A percentile compares a stretch with the other conserved stretches of the same genome.
Conservation (phyloP, 208 protist genomes). For the Wallacemonas collosoma region DNA sequence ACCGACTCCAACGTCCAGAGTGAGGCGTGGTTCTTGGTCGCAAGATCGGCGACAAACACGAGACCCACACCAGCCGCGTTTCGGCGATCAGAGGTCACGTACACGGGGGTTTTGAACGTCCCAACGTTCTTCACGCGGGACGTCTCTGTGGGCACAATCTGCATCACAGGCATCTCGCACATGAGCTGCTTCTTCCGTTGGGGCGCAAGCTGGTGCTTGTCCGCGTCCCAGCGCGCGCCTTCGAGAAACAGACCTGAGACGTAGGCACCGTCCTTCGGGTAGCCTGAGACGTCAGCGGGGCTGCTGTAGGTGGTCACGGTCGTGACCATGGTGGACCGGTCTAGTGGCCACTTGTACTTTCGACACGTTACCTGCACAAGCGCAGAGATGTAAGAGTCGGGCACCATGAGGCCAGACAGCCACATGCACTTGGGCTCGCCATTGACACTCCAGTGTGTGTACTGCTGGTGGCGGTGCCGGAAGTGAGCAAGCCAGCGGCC, state of each 20-base stretch:
- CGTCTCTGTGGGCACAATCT: conserved; percentile 97
- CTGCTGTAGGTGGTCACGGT: conserved; percentile 88
- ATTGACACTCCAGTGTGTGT: conserved; percentile 93
- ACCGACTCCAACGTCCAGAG: conserved; percentile 98
- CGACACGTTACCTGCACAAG: conserved; percentile 98
- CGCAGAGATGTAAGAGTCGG: conserved; percentile 98
- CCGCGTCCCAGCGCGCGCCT: conserved; percentile 96
- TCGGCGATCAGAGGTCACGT: conserved; percentile 96
- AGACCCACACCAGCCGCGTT: conserved; percentile 98
- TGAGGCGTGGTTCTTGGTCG: conserved; percentile 90
- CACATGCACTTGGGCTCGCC: conserved; percentile 98
- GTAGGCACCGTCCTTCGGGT: conserved; percentile 96
- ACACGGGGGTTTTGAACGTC: conserved; percentile 98
- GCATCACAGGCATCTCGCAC: conserved; percentile 96
- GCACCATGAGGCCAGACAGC: conserved; percentile 99
- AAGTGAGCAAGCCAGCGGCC: conserved; percentile 97
- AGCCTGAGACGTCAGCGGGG: conserved; percentile 70
- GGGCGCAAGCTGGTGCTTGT: conserved; percentile 69
- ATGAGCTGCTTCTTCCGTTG: conserved; percentile 97
- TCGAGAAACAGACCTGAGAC: conserved; percentile 97
- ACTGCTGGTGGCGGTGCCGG: conserved; percentile 92
- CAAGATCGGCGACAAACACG: conserved; percentile 98
- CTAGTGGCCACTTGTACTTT: conserved; percentile 97
- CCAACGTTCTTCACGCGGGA: conserved; percentile 94
- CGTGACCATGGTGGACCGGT: conserved; percentile 96